These are phyloP conservation scores for Mycena leptocephala DNA, from an alignment of 768 basidiomycete species.

Conservation along the genomic window DNA sequence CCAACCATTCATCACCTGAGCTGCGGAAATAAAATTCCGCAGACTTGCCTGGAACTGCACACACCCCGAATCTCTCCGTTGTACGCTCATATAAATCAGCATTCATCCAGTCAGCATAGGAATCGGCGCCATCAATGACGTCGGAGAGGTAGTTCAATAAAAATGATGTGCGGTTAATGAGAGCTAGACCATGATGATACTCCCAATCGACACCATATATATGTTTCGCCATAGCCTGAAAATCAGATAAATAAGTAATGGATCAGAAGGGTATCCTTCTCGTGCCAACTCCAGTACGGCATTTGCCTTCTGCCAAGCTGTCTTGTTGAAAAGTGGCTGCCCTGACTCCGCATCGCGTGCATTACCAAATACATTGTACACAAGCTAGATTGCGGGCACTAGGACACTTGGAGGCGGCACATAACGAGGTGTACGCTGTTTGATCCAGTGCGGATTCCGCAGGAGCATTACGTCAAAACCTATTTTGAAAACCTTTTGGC, in stretches of 20 bases:
- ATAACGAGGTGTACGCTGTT: constrained; percentile 29
- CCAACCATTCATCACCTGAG: too few species aligned
- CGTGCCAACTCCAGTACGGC: constrained; percentile 39
- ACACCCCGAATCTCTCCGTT: too few species aligned
- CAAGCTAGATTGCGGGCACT: constrained; percentile 37
- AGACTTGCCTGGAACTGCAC: too few species aligned
- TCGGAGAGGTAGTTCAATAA: too few species aligned
- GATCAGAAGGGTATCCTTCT: constrained; percentile 38
- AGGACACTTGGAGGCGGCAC: constrained; percentile 39
- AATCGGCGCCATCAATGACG: too few species aligned
- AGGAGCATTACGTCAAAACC: background rate
- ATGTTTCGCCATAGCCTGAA: constrained; percentile 38
- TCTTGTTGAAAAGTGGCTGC: constrained; percentile 32
- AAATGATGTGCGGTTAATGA: constrained; percentile 35
- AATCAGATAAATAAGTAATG: too few species aligned
- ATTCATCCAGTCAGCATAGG: too few species aligned
- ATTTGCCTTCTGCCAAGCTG: constrained; percentile 31
- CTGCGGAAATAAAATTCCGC: too few species aligned
- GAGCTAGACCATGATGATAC: constrained; percentile 34
- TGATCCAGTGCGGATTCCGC: constrained; percentile 34
- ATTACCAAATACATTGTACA: constrained; percentile 37
- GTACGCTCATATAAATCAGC: too few species aligned
- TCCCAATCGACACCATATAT: constrained; percentile 21
- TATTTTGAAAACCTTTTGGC: constrained; percentile 21
- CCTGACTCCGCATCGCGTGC: constrained; percentile 38